A percentile compares a stretch with the other conserved stretches of the same genome.
phyloP scores from a whole-genome alignment of 345 rosid species.

The Anacardium occidentale region DNA sequence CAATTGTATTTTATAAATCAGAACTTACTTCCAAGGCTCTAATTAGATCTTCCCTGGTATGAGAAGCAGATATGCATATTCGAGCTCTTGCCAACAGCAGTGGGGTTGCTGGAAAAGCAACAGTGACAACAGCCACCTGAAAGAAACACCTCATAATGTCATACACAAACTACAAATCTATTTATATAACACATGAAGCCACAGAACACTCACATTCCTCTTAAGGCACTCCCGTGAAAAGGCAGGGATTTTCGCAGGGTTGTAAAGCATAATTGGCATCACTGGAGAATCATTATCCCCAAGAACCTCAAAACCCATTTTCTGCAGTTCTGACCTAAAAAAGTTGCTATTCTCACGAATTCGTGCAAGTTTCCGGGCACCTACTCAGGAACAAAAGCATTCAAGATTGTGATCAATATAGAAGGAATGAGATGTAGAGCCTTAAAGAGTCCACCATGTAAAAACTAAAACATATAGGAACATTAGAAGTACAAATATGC shows the following conservation, averaged over 20 bases:
- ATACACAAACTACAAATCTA: neutral
- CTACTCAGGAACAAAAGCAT: constrained; percentile 31
- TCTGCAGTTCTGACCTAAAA: constrained; percentile 82
- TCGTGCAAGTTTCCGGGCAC: constrained; percentile 84
- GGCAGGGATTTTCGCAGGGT: constrained; percentile 94
- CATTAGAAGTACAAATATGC: neutral
- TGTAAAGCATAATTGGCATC: constrained; percentile 98
- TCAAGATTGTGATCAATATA: neutral
- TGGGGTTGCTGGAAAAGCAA: constrained; percentile 69
- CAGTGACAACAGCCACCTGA: constrained; percentile 61
- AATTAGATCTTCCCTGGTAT: constrained; percentile 62
- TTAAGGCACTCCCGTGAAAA: constrained; percentile 89
- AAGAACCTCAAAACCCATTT: constrained; percentile 96
- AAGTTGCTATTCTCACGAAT: constrained; percentile 96
- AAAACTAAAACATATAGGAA: neutral
- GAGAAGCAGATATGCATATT: constrained; percentile 79
- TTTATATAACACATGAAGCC: constrained; percentile 6
- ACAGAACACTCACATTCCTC: constrained; percentile 47
- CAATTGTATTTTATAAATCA: neutral
- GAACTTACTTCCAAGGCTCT: constrained; percentile 64
- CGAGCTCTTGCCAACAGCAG: constrained; percentile 82
- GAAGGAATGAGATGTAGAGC: neutral
- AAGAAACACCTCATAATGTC: constrained; percentile 3
- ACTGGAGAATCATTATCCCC: constrained; percentile 99
- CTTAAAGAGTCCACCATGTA: neutral